These are phyloP conservation scores for Malassezia japonica DNA, from an alignment of 1,284 basidiomycete species.

Conservation along the genomic window DNA sequence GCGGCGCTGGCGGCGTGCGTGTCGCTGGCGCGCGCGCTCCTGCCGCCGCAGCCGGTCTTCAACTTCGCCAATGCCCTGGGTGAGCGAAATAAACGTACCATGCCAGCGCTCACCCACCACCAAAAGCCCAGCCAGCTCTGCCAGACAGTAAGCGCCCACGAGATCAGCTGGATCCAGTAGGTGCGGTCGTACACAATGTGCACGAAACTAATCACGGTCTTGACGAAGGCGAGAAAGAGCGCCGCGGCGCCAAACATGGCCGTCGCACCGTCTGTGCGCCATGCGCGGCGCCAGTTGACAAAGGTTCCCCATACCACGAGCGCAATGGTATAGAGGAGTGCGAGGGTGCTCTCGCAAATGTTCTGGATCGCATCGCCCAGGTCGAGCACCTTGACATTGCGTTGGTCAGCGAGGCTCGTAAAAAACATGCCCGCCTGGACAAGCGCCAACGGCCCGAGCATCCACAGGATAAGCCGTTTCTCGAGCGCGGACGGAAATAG, in stretches of 20 bases:
- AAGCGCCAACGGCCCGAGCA: slow-evolving; percentile 79
- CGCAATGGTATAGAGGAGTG: slow-evolving; percentile 79
- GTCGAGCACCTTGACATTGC: slow-evolving; percentile 51
- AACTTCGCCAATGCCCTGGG: slow-evolving; percentile 44
- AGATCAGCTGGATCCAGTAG: slow-evolving; percentile 45
- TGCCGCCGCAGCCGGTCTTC: slow-evolving; percentile 34
- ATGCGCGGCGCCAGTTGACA: slow-evolving; percentile 80
- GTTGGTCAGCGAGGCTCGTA: slow-evolving; percentile 57
- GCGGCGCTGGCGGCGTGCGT: too few relatives aligned
- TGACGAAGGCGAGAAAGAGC: slow-evolving; percentile 35
- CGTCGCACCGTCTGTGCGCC: slow-evolving; percentile 82
- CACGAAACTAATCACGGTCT: slow-evolving; percentile 43
- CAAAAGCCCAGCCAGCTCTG: slow-evolving; percentile 48
- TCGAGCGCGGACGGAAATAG: slow-evolving; percentile 90
- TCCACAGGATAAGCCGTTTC: slow-evolving; percentile 71
- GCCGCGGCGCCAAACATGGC: slow-evolving; percentile 69
- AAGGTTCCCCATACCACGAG: slow-evolving; percentile 87
- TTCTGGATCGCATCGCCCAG: slow-evolving; percentile 74
- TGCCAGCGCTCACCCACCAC: slow-evolving; percentile 49
- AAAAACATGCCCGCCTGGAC: slow-evolving; percentile 76
- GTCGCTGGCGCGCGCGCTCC: slow-evolving; percentile 1
- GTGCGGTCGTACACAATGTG: slow-evolving; percentile 43
- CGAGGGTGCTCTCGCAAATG: slow-evolving; percentile 88
- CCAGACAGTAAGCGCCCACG: slow-evolving; percentile 45
- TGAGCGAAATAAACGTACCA: slow-evolving; percentile 18